A percentile compares a stretch with the other conserved stretches of the same genome.
Evolutionary conservation across 2,329 filamentous ascomycete species (phyloP).

Genomic region (Phaeosphaeria sp.): DNA sequence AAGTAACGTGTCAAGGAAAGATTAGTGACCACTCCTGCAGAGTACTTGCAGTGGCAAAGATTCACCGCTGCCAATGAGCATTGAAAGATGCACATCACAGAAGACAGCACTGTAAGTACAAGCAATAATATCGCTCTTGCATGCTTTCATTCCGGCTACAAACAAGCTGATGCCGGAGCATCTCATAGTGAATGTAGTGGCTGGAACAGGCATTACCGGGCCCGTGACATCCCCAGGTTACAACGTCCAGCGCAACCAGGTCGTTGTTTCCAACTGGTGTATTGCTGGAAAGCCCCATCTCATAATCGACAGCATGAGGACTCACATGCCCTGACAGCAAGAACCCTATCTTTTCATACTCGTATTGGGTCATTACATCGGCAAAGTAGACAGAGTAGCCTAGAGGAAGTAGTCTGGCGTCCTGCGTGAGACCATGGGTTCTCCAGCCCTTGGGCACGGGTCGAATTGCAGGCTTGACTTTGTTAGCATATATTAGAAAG

Average conservation of each 20-base stretch:
- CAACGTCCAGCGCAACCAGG: neutral
- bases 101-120: neutral
- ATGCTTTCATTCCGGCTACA: neutral
- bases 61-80: too few species aligned
- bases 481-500: slow-evolving; percentile 24
- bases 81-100: too few species aligned
- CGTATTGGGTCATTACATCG: neutral
- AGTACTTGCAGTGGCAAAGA: too few species aligned
- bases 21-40: too few species aligned
- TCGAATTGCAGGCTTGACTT: slow-evolving; percentile 93
- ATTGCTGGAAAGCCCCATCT: neutral
- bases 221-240: neutral
- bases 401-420: slow-evolving; percentile 99
- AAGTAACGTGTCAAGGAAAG: too few species aligned
- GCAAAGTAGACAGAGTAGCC: slow-evolving; percentile 11
- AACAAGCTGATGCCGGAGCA: neutral
- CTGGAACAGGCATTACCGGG: neutral
- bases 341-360: neutral
- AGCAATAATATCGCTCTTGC: neutral
- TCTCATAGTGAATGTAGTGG: neutral
- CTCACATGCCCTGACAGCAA: neutral
- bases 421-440: slow-evolving; percentile 95
- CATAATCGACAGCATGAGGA: neutral
- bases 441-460: slow-evolving; percentile 93
- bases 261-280: neutral